A percentile compares a stretch with the other conserved stretches of the same genome.
Evolutionary conservation across 495 filamentous ascomycete genomes (phyloP).

Genomic region (Thermothielavioides terrestris): DNA sequence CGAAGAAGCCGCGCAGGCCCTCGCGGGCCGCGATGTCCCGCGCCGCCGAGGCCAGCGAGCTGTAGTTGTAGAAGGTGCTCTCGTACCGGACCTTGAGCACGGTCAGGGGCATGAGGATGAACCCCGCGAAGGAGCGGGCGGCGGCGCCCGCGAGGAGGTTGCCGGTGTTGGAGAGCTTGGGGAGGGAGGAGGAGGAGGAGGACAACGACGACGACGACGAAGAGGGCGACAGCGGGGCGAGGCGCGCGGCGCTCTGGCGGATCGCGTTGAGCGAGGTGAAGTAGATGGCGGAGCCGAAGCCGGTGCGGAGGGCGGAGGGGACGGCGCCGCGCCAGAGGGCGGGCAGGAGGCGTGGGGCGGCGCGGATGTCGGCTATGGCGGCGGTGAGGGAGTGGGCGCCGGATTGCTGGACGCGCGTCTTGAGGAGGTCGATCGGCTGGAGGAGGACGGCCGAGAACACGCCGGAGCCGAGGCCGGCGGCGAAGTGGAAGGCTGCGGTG

Average conservation of each 20-base stretch:
- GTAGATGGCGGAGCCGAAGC: conserved; percentile 87
- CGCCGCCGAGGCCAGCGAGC: conserved; percentile 61
- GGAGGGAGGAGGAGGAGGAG: conserved; percentile 63
- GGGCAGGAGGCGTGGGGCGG: conserved; percentile 44
- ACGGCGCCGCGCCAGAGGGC: conserved; percentile 92
- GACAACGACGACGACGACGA: conserved; percentile 14
- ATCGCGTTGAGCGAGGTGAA: conserved; percentile 82
- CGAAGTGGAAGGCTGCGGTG: conserved; percentile 77
- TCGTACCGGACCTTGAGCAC: conserved; percentile 97
- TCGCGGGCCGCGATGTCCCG: conserved; percentile 66
- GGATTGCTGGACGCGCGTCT: conserved; percentile 86
- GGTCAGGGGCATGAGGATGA: conserved; percentile 92
- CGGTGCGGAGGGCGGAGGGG: conserved; percentile 84
- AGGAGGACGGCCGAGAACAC: conserved; percentile 80
- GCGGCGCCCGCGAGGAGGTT: conserved; percentile 80
- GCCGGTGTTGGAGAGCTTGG: conserved; percentile 72
- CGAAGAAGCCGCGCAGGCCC: conserved; percentile 79
- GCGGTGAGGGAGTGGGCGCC: conserved; percentile 52
- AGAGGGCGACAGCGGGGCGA: conserved; percentile 30
- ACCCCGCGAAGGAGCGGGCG: conserved; percentile 74
- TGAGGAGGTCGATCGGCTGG: conserved; percentile 93
- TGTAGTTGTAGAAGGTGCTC: conserved; percentile 72
- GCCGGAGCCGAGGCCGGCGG: conserved; percentile 80
- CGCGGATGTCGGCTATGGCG: conserved; percentile 64
- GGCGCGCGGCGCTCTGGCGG: conserved; percentile 56